These are phyloP conservation scores for Starmerella kuoi DNA, from an alignment of 805 yeast species.

Conservation along the genomic window DNA sequence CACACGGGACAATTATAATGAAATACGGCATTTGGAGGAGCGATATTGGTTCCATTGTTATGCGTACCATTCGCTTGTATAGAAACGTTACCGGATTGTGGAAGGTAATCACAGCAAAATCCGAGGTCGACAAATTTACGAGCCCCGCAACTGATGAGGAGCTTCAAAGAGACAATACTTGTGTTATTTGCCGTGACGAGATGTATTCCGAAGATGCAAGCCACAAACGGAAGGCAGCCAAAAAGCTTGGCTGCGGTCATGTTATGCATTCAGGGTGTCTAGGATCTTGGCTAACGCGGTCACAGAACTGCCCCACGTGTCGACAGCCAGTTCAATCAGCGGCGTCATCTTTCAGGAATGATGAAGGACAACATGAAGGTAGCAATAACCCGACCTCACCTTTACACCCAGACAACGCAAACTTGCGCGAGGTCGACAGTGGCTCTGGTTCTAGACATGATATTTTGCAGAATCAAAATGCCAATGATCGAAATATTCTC, in stretches of 20 bases:
- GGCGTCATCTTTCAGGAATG: conserved; percentile 7
- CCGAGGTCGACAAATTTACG: conserved; percentile 52
- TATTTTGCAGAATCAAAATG: not conserved
- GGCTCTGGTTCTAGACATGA: not conserved
- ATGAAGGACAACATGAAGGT: not conserved
- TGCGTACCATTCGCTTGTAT: conserved; percentile 26
- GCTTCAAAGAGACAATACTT: conserved; percentile 46
- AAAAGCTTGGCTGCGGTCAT: conserved; percentile 73
- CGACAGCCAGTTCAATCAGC: conserved; percentile 21
- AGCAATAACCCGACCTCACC: not conserved
- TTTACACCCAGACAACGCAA: not conserved
- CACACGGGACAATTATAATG: conserved; percentile 33
- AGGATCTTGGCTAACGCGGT: conserved; percentile 83
- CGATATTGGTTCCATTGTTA: conserved; percentile 32
- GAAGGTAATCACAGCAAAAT: conserved; percentile 32
- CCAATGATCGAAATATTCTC: not conserved
- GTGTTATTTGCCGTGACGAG: conserved; percentile 89
- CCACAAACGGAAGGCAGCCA: conserved; percentile 45
- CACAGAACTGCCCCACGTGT: conserved; percentile 90
- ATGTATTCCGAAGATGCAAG: conserved; percentile 40
- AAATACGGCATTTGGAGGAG: conserved; percentile 37
- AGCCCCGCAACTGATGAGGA: conserved; percentile 52
- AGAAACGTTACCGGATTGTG: conserved; percentile 25
- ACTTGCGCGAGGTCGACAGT: not conserved
- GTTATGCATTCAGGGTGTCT: conserved; percentile 81